Base-by-base conservation (phyloP, 177 flowering plant genomes). In the Vitis hybrid region DNA sequence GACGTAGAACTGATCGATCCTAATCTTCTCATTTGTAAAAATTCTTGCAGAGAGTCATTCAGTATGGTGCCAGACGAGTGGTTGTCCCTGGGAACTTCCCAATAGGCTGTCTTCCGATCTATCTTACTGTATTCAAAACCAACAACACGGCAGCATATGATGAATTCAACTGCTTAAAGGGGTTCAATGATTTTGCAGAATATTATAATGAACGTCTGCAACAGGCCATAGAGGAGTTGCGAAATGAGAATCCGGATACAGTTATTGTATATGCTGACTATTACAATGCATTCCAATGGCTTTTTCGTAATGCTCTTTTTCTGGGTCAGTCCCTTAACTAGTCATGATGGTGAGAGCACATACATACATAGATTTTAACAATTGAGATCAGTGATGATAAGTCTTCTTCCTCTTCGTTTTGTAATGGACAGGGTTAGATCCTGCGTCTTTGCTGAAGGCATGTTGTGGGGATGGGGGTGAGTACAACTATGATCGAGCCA, bases 31-130 rank as follows among this genome's bases (percentile, higher is more conserved):
- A 60, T 20, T 60, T 20, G 12, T 22, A 39, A 39, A 39, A 39
- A 5, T 39, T 6, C 45, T 39, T 64, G 15, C 65, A 72, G 70
- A 45, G 48, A 66, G 3, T 73, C 10, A 67, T 73, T 14, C 7
- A 39, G 6, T 8, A 53, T 26, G 78, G 78, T 12, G 73, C 55
- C 10, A 13, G 14, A 18, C 66, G 57, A 26, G 49, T 75, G 62
- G 51, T 70, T 12, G 64, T 75, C 12, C 73, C 73, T 5, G 78
- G 78, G n/a, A 66, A 71, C 55, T 72, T 58, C 26, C 75, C 78
- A 18, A 64, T 71, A 12, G 78, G 78, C 8, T 67, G 75, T 60
- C 20, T 64, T 6, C 75, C 72, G 2, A 52, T 64, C 3, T 71
- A 70, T 51, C 65, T 76, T 4, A 71, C 68, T 12, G 29, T 16